phyloP scores from a whole-genome alignment of 345 rosid species.

The Hibiscus mutabilis region DNA sequence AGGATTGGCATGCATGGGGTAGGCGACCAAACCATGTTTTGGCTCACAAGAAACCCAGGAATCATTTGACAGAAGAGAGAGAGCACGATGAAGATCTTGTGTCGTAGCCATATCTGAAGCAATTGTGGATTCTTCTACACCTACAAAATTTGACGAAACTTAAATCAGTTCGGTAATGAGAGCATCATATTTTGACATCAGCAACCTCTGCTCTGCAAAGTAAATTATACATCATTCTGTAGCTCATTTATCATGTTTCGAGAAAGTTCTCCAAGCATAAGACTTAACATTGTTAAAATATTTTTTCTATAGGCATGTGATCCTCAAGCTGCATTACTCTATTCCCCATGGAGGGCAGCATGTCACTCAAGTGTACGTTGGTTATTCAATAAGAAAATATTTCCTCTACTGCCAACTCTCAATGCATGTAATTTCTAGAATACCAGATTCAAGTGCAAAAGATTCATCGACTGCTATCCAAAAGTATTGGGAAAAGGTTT shows the following conservation, averaged over 20 bases:
- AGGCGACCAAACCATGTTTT: conserved; percentile 36
- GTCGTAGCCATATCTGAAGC: conserved; percentile 48
- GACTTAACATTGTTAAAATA: background rate
- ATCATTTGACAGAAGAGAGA: conserved; percentile 99
- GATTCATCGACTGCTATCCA: background rate
- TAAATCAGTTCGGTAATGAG: background rate
- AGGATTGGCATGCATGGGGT: conserved; percentile 21
- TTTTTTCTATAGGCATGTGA: background rate
- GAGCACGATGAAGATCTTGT: conserved; percentile 84
- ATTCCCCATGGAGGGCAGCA: background rate
- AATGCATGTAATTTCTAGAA: background rate
- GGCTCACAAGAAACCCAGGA: conserved; percentile 49
- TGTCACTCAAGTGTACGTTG: background rate
- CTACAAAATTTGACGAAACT: conserved; percentile 28
- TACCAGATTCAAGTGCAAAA: background rate
- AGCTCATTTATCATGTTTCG: background rate
- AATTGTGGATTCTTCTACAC: conserved; percentile 45
- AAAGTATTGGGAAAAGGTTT: background rate
- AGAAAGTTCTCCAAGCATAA: too few species aligned
- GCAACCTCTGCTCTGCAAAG: background rate
- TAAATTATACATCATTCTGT: background rate
- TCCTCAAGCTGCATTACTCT: background rate
- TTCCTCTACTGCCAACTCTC: background rate
- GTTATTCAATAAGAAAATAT: background rate
- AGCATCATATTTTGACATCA: background rate